Evolutionary conservation across 2,329 filamentous ascomycete genomes (phyloP).

Genomic region (Trichoderma sp.): DNA sequence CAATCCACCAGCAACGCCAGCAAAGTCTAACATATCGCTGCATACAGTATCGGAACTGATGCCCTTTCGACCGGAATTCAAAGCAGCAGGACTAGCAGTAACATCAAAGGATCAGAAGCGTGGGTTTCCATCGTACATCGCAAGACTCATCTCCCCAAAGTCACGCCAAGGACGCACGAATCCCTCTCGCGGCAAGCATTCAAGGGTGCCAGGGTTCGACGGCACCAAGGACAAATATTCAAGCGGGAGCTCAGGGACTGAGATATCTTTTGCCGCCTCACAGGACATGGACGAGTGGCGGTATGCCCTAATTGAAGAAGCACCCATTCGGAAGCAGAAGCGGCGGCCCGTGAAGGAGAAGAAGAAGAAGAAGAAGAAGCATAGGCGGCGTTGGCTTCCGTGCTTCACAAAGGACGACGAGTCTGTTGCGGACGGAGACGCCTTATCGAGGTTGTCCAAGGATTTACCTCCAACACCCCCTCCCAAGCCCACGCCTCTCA

Average conservation of each 20-base stretch:
- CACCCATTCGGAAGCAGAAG: conserved; percentile 33
- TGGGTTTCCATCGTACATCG: conserved; percentile 31
- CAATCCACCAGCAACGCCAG: conserved; percentile 45
- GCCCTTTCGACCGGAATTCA: conserved; percentile 57
- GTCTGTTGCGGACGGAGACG: conserved; percentile 33
- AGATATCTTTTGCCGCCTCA: conserved; percentile 39
- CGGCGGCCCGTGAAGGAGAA: conserved; percentile 22
- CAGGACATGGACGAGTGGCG: conserved; percentile 41
- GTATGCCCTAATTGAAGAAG: conserved; percentile 40
- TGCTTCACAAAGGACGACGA: conserved; percentile 37
- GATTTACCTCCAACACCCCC: conserved; percentile 22
- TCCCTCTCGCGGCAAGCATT: neutral
- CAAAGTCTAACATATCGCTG: conserved; percentile 48
- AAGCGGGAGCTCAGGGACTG: conserved; percentile 36
- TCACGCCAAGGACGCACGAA: conserved; percentile 17
- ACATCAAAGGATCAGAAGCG: conserved; percentile 54
- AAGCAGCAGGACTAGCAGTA: conserved; percentile 57
- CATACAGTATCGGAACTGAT: conserved; percentile 57
- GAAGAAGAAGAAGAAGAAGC: conserved; percentile 29
- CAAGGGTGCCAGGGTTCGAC: conserved; percentile 38
- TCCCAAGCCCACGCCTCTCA: conserved; percentile 25
- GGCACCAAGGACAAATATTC: conserved; percentile 34
- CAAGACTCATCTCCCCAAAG: conserved; percentile 29
- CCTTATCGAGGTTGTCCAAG: conserved; percentile 3
- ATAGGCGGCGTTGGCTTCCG: conserved; percentile 36